Base-by-base conservation (phyloP, 2,329 filamentous ascomycete species). In the Alternaria triticimaculans region DNA sequence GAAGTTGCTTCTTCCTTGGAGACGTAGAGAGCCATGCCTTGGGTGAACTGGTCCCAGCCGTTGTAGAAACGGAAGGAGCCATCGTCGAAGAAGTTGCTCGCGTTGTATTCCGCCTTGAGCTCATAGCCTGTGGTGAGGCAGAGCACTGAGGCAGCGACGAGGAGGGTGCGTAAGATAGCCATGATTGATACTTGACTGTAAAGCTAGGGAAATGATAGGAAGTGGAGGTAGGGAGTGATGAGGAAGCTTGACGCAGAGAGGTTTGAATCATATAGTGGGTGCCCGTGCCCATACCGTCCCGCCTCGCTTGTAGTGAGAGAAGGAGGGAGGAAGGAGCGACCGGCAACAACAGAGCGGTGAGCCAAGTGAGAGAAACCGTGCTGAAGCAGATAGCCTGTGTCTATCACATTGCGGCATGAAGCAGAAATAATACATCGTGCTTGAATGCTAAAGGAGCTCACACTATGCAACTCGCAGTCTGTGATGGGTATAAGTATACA, bases 1-100 rank as follows among this genome's bases (percentile, higher is more conserved):
- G 57, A 55, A 14, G 62, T 55, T n/a, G 73, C 72, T 28, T 64
- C 65, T 15, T 61, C 43, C 23, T 71, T 63, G 23, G 65, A 62
- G 30, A 72, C 46, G 53, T 76, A 76, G 56, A 67, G 63, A 43
- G 73, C 70, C 50, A 62, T 71, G 21, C 73, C 72, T 26, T 64
- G 25, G 6, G 66, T 71, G 43, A 59, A 71, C 8, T 46, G 59
- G 33, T 71, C 67, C 43, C 46, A 44, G 3, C 20, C 62, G 6
- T 63, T 44, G 44, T 67, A 54, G 64, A 72, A 72, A 10, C 66
- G 58, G 46, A 72, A 71, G 18, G 60, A 62, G 30, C 53, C 37
- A 11, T 55, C 25, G 41, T 55, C 41, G 18, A 72, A 66, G 37
- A 72, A 73, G 63, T 75, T 72, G 28, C 58, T 65, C 2, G 66